Evolutionary conservation across 2,329 filamentous ascomycete species (phyloP), one percentile per base, ranked within the genome.

Genomic region (Colletotrichum horii): DNA sequence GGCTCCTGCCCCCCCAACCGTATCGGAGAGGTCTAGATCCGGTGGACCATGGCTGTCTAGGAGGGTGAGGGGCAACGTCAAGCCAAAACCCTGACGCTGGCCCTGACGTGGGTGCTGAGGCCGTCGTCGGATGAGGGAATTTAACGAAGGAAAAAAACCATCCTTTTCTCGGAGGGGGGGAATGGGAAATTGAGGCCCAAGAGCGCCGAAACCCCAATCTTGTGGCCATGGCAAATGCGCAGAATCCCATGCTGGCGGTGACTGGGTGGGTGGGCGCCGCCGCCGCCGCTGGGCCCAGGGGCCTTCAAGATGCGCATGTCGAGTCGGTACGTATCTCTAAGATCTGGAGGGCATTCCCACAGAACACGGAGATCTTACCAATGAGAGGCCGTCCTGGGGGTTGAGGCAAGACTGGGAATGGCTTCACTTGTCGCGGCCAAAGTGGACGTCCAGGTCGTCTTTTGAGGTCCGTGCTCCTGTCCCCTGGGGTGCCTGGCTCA

Each of bases 101-200:
- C 43, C 43, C 43, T 22, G 43, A 52, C 43, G 43, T 52, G 70
- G 56, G 22, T 56, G 73, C 69, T 64, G 56, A 64, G 70, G 26
- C 74, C 70, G 28, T 69, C 43, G 48, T 34, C 24, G 32, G 56
- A 74, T 16, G 62, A 60, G 58, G 48, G 43, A 73, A 58, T 75
- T 56, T 38, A 22, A 14, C 38, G 19, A 34, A 9, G 6, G 4
- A 11, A 64, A 38, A 56, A 65, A 58, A 24, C 24, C 34, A 52
- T 75, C 15, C 22, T 38, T 32, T 56, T n/a, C 26, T 61, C 8
- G 6, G 55, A 52, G 48, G 34, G 28, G 61, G 11, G 65, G n/a
- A 9, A 76, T 76, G 74, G 74, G 71, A 62, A 75, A 76, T 75
- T 67, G 66, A 64, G 71, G 74, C 52, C 70, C 48, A 74, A 66